phyloP scores from a whole-genome alignment of 352 stramenopile genomes.

The Globisporangium solare region DNA sequence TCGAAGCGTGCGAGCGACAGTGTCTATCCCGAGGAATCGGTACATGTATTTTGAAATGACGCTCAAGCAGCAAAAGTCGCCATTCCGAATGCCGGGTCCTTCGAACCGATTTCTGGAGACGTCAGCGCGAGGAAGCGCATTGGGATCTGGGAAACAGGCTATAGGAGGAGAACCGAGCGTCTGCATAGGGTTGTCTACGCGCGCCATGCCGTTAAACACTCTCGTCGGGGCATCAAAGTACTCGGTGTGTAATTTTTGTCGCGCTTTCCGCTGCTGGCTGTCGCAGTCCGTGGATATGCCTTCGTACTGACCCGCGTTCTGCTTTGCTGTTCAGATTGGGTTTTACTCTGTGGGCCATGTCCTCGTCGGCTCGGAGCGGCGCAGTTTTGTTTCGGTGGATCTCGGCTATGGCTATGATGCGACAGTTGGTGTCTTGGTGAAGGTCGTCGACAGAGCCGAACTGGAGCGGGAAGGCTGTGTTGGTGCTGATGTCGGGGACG shows the following conservation, averaged over 20 bases:
- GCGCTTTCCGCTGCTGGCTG: not conserved
- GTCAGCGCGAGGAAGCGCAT: not conserved
- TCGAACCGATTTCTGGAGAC: conserved; percentile 11
- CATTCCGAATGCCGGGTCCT: conserved; percentile 17
- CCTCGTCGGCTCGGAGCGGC: conserved; percentile 53
- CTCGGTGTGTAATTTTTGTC: conserved; percentile 40
- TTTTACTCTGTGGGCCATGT: conserved; percentile 82
- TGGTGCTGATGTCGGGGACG: conserved; percentile 7
- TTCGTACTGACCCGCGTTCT: not conserved
- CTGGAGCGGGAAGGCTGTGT: conserved; percentile 4
- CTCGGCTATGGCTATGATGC: conserved; percentile 52
- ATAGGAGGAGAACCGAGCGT: conserved; percentile 50
- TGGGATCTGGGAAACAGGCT: conserved; percentile 7
- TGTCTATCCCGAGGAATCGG: conserved; percentile 57
- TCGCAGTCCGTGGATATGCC: not conserved
- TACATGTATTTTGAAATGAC: conserved; percentile 88
- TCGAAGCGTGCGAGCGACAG: conserved; percentile 63
- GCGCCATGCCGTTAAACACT: conserved; percentile 72
- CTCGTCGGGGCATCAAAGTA: conserved; percentile 74
- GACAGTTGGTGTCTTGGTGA: conserved; percentile 72
- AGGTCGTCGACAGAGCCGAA: conserved; percentile 41
- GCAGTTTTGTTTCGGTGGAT: conserved; percentile 51
- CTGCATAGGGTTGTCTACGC: conserved; percentile 75
- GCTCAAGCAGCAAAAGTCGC: conserved; percentile 41
- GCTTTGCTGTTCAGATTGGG: conserved; percentile 42